Conservation (phyloP, 2,329 filamentous ascomycete species). For the Sporothrix variecibatus region DNA sequence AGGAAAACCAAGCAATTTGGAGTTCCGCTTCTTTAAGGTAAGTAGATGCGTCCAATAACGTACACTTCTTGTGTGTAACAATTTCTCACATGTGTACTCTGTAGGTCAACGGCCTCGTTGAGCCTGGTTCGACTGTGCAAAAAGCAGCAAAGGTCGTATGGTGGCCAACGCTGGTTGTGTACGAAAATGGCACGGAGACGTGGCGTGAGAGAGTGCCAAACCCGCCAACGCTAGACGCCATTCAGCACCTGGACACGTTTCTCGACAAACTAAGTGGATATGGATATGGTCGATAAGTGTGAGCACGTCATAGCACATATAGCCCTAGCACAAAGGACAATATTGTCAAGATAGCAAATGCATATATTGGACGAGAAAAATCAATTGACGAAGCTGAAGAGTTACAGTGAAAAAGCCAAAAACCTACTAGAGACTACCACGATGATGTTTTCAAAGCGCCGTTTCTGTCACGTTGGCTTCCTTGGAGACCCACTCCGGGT, state of each 20-base stretch:
- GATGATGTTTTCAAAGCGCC: background rate
- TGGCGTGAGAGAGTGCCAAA: background rate
- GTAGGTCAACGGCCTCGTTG: background rate
- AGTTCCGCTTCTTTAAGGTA: slow-evolving; percentile 4
- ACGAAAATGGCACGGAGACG: background rate
- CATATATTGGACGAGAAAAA: no score
- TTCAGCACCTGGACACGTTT: background rate
- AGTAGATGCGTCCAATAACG: background rate
- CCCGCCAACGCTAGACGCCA: background rate
- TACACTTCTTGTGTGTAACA: no score
- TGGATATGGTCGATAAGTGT: background rate
- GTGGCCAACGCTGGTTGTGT: slow-evolving; percentile 9
- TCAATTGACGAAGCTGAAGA: no score
- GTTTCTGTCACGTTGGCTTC: background rate
- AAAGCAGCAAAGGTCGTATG: slow-evolving; percentile 12
- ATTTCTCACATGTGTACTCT: background rate
- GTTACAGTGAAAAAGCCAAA: no score
- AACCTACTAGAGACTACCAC: no score
- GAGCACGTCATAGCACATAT: background rate
- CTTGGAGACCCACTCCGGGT: slow-evolving; percentile 1
- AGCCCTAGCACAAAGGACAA: background rate
- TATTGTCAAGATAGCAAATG: background rate
- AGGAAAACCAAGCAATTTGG: background rate
- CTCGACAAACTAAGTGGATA: background rate
- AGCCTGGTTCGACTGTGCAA: background rate